phyloP scores from a whole-genome alignment of 164 flowering plant genomes.

The Stephania yunnanensis region DNA sequence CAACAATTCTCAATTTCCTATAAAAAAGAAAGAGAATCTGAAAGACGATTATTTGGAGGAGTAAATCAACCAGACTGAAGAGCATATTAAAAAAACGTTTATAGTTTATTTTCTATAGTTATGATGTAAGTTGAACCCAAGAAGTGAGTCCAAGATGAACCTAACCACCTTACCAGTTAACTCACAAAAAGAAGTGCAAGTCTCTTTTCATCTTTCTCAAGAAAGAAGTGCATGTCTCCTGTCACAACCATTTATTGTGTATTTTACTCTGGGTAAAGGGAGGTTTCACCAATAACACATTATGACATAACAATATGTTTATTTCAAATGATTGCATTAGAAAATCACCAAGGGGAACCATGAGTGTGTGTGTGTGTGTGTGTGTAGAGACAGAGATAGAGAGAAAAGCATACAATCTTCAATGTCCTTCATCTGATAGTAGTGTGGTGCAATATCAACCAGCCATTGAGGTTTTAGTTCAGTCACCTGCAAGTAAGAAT shows the following conservation, averaged over 20 bases:
- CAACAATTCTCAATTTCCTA: too few species aligned
- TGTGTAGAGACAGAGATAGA: neutral
- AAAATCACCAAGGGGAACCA: too few species aligned
- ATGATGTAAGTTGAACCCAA: neutral
- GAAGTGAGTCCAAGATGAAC: neutral
- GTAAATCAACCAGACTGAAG: neutral
- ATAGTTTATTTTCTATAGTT: neutral
- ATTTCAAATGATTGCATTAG: too few species aligned
- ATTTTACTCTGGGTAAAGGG: neutral
- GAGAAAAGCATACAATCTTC: constrained; percentile 59
- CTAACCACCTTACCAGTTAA: neutral
- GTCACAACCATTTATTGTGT: neutral
- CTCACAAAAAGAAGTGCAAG: neutral
- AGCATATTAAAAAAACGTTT: too few species aligned
- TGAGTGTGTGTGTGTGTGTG: neutral
- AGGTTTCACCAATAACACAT: neutral
- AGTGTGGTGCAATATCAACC: constrained; percentile 93
- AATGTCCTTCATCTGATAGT: constrained; percentile 82
- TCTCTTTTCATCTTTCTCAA: neutral
- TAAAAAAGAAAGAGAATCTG: too few species aligned
- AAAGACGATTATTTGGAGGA: neutral
- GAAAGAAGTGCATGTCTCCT: neutral
- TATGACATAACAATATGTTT: too few species aligned
- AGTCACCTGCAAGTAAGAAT: constrained; percentile 54
- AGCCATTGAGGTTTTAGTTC: constrained; percentile 93